Conservation (phyloP, 306 rosid species). For the Prinsepia uniflora region DNA sequence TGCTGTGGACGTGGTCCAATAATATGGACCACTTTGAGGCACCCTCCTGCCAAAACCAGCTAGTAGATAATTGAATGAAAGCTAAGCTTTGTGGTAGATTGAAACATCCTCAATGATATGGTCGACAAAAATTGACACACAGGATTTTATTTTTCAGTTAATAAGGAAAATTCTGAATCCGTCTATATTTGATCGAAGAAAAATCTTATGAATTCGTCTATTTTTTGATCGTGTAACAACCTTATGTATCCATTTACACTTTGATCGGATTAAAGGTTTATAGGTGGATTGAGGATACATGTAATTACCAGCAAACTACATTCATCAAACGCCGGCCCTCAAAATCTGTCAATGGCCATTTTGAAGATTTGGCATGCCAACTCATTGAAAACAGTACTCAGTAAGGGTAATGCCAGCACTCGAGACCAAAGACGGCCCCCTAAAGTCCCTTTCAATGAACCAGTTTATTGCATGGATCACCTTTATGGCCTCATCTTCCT, state of each 20-base stretch:
- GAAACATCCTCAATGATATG: neutral
- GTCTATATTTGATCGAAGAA: no score
- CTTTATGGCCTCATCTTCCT: neutral
- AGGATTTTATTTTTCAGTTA: no score
- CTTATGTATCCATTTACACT: no score
- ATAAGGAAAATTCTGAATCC: no score
- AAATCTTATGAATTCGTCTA: no score
- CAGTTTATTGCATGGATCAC: neutral
- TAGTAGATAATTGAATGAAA: neutral
- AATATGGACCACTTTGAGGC: neutral
- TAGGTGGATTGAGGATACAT: neutral
- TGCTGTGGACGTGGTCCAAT: neutral
- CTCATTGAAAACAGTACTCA: no score
- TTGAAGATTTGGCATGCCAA: neutral
- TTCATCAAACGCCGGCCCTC: no score
- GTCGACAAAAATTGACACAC: no score
- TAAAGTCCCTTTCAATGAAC: neutral
- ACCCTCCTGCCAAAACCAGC: neutral
- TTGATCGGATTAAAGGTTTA: no score
- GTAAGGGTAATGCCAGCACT: slow-evolving; percentile 5
- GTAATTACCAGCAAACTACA: neutral
- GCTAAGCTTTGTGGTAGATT: neutral
- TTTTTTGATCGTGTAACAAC: no score
- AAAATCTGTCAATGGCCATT: neutral
- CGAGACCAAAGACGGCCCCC: slow-evolving; percentile 46